These are phyloP conservation scores for Shiraia bambusicola DNA, from an alignment of 2,329 filamentous ascomycete genomes.

Conservation along the genomic window DNA sequence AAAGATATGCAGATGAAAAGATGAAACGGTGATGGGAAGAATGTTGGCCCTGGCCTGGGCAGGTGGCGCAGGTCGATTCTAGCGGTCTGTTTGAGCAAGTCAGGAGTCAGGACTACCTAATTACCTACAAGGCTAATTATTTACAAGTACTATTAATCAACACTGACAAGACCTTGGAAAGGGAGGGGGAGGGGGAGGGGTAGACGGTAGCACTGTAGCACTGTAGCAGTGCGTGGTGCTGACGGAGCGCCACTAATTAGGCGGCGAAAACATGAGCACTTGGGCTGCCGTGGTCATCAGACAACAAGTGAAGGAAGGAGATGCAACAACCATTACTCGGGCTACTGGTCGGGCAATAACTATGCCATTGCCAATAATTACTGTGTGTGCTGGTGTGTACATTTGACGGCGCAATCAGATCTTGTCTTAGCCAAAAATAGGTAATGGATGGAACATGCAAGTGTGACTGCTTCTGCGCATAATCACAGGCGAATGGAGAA, in stretches of 20 bases:
- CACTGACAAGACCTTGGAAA: constrained; percentile 13
- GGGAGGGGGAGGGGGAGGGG: constrained; percentile 24
- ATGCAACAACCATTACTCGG: constrained; percentile 14
- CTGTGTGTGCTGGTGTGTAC: constrained; percentile 13
- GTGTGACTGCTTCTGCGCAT: constrained; percentile 18
- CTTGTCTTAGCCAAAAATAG: constrained; percentile 26
- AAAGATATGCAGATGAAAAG: constrained; percentile 9
- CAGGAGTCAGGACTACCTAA: too few relatives aligned
- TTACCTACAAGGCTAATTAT: too few relatives aligned
- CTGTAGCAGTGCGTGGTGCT: constrained; percentile 8
- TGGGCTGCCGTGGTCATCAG: constrained; percentile 16
- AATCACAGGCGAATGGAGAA: constrained; percentile 14
- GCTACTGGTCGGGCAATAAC: constrained; percentile 21
- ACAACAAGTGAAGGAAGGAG: constrained; percentile 9
- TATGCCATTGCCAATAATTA: too few relatives aligned
- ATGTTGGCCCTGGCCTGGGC: constrained; percentile 14
- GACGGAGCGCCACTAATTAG: constrained; percentile 14
- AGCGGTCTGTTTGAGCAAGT: constrained; percentile 16
- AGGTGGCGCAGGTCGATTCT: constrained; percentile 17
- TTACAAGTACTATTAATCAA: too few relatives aligned
- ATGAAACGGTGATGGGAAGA: constrained; percentile 20
- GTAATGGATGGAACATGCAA: constrained; percentile 21
- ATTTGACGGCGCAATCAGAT: constrained; percentile 20
- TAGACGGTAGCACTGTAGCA: too few relatives aligned
- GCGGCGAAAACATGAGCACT: background rate